Evolutionary conservation across 31 red algal genomes (phyloP).

Genomic region (Endocladia muricata): DNA sequence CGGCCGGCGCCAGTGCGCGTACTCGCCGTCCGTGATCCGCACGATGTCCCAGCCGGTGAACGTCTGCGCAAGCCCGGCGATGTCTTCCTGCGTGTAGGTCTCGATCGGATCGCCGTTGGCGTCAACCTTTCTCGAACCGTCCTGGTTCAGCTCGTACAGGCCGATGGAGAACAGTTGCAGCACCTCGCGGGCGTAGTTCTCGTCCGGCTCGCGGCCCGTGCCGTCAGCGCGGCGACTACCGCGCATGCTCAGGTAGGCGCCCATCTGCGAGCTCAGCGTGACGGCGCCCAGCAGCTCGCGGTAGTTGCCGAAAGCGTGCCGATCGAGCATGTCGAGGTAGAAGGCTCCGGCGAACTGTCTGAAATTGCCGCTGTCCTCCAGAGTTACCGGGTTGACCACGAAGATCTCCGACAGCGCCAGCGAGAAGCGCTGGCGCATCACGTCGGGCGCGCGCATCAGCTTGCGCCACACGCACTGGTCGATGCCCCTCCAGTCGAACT

Average conservation of each 20-base stretch:
- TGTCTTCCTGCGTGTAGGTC: not conserved
- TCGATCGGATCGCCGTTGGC: not conserved
- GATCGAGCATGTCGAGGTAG: not conserved
- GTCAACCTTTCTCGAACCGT: not conserved
- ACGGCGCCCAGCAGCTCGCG: not conserved
- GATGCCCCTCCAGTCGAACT: no score
- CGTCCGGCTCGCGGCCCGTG: no score
- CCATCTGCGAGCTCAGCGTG: not conserved
- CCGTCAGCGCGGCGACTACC: not conserved
- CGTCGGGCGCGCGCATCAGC: no score
- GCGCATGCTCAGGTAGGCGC: not conserved
- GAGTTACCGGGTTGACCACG: no score
- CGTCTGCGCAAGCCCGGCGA: not conserved
- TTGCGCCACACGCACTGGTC: no score
- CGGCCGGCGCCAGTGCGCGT: no score
- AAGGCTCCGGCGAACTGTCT: no score
- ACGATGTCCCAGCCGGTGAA: not conserved
- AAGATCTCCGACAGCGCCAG: no score
- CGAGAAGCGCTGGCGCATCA: no score
- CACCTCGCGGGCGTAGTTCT: no score
- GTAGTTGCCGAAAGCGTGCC: slow-evolving; percentile 6
- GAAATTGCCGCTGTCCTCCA: no score
- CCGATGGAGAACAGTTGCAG: no score
- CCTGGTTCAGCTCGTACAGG: not conserved
- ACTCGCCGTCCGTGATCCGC: not conserved